A percentile compares a stretch with the other conserved stretches of the same genome.
These are phyloP conservation scores for Trichosporon sp. DNA, from an alignment of 1,284 basidiomycete species.

Conservation along the genomic window DNA sequence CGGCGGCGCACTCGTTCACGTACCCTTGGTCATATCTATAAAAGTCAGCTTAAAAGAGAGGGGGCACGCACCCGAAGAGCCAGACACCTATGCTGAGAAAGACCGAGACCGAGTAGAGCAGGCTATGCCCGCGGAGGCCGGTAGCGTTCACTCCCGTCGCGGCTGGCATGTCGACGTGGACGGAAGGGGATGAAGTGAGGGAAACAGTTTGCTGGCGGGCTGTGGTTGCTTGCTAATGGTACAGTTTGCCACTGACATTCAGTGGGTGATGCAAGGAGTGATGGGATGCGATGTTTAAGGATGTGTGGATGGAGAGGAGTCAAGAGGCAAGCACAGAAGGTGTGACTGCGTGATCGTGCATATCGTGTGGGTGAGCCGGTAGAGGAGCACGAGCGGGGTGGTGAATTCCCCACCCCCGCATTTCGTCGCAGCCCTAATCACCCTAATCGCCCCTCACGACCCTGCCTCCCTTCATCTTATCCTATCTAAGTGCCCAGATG, in stretches of 20 bases:
- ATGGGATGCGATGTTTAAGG: not conserved
- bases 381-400: not conserved
- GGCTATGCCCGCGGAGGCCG: constrained; percentile 57
- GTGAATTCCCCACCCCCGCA: not conserved
- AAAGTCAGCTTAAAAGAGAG: constrained; percentile 10
- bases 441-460: not conserved
- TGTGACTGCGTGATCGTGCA: constrained; percentile 1
- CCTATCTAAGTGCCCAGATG: constrained; percentile 4
- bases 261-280: constrained; percentile 1
- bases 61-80: constrained; percentile 59
- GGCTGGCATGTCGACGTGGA: constrained; percentile 3
- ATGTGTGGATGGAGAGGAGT: constrained; percentile 1
- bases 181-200: not conserved
- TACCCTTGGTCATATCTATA: constrained; percentile 85
- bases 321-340: not conserved
- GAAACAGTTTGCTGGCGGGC: not conserved
- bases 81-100: constrained; percentile 53
- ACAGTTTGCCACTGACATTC: constrained; percentile 6
- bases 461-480: constrained; percentile 6
- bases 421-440: not conserved
- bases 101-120: constrained; percentile 55
- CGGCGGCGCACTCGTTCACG: constrained; percentile 18
- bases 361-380: constrained; percentile 5
- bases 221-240: not conserved
- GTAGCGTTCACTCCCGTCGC: not conserved